Evolutionary conservation across 2,329 filamentous ascomycete species (phyloP).

Genomic region (Blumeriella jaapii): DNA sequence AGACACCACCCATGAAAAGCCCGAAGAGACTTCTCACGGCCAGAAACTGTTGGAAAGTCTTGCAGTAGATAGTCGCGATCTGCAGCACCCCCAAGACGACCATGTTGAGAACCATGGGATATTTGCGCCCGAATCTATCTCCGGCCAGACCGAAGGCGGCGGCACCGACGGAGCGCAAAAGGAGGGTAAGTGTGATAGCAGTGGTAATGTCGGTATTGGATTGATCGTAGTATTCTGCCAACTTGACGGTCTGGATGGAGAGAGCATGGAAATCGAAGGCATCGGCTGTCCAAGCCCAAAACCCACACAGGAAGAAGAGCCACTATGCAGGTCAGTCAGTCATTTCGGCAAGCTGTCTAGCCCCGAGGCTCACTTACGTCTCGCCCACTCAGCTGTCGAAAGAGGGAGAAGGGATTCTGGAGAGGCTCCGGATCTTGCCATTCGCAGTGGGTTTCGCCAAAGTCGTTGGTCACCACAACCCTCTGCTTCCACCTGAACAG

Average conservation of each 20-base stretch:
- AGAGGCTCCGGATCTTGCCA: constrained; percentile 57
- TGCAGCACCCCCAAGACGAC: constrained; percentile 59
- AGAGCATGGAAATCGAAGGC: constrained; percentile 76
- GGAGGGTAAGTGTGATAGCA: constrained; percentile 34
- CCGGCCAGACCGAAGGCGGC: constrained; percentile 64
- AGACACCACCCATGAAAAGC: constrained; percentile 65
- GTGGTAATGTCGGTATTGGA: constrained; percentile 39
- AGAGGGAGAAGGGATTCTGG: constrained; percentile 56
- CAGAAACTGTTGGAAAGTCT: constrained; percentile 40
- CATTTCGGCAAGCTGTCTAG: background rate
- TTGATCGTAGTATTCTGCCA: constrained; percentile 49
- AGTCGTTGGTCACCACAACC: constrained; percentile 52
- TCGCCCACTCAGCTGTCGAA: constrained; percentile 47
- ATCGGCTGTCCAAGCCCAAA: constrained; percentile 18
- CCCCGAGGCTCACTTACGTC: constrained; percentile 29
- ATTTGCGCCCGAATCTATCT: constrained; percentile 70
- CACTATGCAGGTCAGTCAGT: constrained; percentile 31
- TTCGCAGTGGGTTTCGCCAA: constrained; percentile 53
- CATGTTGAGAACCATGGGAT: constrained; percentile 76
- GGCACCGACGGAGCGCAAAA: constrained; percentile 64
- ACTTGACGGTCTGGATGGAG: constrained; percentile 64
- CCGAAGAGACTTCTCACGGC: constrained; percentile 65
- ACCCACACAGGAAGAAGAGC: constrained; percentile 49
- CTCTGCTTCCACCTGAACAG: constrained; percentile 67
- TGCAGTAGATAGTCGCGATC: constrained; percentile 30